phyloP scores from a whole-genome alignment of 2,329 filamentous ascomycete species.

The Xylaria sp. region DNA sequence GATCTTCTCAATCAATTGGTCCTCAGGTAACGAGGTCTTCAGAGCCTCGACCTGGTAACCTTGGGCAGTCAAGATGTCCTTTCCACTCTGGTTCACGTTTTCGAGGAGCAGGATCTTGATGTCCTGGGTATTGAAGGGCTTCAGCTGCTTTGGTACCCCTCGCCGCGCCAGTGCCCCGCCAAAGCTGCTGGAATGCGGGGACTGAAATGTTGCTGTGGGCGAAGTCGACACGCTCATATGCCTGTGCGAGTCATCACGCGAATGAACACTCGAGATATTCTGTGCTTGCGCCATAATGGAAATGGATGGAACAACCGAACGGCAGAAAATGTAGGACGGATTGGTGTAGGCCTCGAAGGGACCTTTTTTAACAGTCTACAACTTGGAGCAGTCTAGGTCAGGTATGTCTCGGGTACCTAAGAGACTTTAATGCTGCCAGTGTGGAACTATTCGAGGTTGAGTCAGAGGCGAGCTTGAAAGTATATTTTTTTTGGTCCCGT shows the following conservation, averaged over 20 bases:
- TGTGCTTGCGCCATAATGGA: slow-evolving; percentile 58
- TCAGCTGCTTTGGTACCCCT: slow-evolving; percentile 76
- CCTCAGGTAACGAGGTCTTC: slow-evolving; percentile 90
- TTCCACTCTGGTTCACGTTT: slow-evolving; percentile 93
- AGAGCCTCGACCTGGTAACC: slow-evolving; percentile 95
- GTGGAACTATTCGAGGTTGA: slow-evolving; percentile 11
- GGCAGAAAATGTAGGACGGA: neutral
- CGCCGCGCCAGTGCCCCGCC: slow-evolving; percentile 58
- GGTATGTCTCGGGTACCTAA: neutral
- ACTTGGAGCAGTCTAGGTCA: neutral
- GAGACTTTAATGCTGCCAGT: neutral
- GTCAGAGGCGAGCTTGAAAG: slow-evolving; percentile 23
- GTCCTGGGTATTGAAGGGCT: slow-evolving; percentile 94
- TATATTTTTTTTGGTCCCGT: slow-evolving; percentile 25
- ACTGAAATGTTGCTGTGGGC: slow-evolving; percentile 79
- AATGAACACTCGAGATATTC: slow-evolving; percentile 59
- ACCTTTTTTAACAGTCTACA: neutral
- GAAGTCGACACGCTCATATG: slow-evolving; percentile 78
- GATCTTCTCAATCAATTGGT: slow-evolving; percentile 97
- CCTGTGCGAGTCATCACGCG: slow-evolving; percentile 59
- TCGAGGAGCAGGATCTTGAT: slow-evolving; percentile 96
- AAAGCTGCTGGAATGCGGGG: slow-evolving; percentile 74
- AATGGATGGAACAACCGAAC: slow-evolving; percentile 8
- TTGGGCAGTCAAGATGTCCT: slow-evolving; percentile 82
- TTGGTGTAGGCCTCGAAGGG: neutral